These are phyloP conservation scores for Alternaria ethzedia DNA, from an alignment of 2,329 filamentous ascomycete species.

Conservation along the genomic window DNA sequence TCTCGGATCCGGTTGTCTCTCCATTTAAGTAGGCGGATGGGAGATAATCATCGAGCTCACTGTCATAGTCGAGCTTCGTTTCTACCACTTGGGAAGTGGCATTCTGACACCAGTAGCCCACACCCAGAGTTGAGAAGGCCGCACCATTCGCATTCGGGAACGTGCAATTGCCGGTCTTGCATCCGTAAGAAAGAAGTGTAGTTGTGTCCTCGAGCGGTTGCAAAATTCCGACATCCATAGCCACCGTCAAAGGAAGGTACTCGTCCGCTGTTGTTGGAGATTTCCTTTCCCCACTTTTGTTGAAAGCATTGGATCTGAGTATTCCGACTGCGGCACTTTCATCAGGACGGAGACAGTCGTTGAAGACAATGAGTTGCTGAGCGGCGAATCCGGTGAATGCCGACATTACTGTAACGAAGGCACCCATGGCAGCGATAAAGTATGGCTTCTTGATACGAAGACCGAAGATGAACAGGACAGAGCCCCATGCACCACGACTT, in stretches of 20 bases:
- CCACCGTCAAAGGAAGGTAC: slow-evolving; percentile 5
- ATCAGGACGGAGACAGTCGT: slow-evolving; percentile 3
- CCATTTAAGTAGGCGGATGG: not conserved
- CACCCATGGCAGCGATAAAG: slow-evolving; percentile 11
- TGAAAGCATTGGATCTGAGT: slow-evolving; percentile 2
- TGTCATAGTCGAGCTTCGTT: not conserved
- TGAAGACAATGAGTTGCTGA: slow-evolving; percentile 15
- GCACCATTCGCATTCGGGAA: slow-evolving; percentile 4
- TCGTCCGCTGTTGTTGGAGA: not conserved
- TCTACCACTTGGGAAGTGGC: slow-evolving; percentile 1
- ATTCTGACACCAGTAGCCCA: slow-evolving; percentile 6
- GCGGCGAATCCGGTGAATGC: slow-evolving; percentile 10
- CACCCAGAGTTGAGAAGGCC: slow-evolving; percentile 12
- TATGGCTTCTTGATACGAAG: not conserved
- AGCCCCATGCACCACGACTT: slow-evolving; percentile 20
- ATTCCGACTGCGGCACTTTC: not conserved
- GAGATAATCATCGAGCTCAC: not conserved
- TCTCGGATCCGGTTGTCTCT: not conserved
- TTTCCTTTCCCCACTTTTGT: not conserved
- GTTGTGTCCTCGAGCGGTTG: slow-evolving; percentile 11
- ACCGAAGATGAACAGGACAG: slow-evolving; percentile 1
- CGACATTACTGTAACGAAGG: slow-evolving; percentile 8
- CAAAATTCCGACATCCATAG: slow-evolving; percentile 12
- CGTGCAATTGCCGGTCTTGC: slow-evolving; percentile 17
- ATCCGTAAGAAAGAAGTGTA: slow-evolving; percentile 9